Evolutionary conservation across 306 rosid genomes (phyloP).

Genomic region (Datisca glomerata): DNA sequence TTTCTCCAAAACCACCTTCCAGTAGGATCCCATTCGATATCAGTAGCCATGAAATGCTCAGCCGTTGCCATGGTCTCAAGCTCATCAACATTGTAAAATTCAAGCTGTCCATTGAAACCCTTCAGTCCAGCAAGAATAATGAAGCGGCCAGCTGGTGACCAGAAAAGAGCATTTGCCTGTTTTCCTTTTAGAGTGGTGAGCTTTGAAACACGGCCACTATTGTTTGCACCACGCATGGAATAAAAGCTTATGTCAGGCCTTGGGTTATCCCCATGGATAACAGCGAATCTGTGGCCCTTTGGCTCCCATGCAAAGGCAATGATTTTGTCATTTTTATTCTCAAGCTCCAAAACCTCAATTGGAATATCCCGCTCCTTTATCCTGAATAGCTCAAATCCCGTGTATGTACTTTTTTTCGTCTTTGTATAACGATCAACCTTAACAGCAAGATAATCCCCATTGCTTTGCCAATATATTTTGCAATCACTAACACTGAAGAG

Average conservation of each 20-base stretch:
- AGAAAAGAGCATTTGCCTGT: conserved; percentile 77
- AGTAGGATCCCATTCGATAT: conserved; percentile 88
- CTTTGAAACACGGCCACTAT: conserved; percentile 65
- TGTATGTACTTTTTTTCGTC: conserved; percentile 67
- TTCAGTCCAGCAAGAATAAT: conserved; percentile 76
- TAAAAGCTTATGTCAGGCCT: conserved; percentile 71
- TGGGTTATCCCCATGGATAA: conserved; percentile 78
- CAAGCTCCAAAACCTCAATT: conserved; percentile 74
- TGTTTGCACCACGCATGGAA: conserved; percentile 51
- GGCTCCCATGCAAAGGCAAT: conserved; percentile 98
- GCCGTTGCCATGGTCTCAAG: conserved; percentile 74
- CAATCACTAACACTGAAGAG: conserved; percentile 79
- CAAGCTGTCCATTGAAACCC: conserved; percentile 60
- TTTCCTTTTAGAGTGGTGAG: conserved; percentile 69
- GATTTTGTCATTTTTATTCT: conserved; percentile 82
- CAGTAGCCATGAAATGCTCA: conserved; percentile 77
- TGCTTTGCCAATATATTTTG: conserved; percentile 90
- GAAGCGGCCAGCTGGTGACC: conserved; percentile 75
- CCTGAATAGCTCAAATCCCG: conserved; percentile 78
- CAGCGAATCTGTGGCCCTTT: conserved; percentile 68
- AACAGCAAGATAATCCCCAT: conserved; percentile 84
- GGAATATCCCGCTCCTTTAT: conserved; percentile 82
- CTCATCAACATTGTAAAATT: conserved; percentile 71
- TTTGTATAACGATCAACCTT: conserved; percentile 66
- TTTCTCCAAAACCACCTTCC: conserved; percentile 45